Evolutionary conservation across 371 early-diverging fungal genomes (phyloP).

Genomic region (Apophysomyces sp.): DNA sequence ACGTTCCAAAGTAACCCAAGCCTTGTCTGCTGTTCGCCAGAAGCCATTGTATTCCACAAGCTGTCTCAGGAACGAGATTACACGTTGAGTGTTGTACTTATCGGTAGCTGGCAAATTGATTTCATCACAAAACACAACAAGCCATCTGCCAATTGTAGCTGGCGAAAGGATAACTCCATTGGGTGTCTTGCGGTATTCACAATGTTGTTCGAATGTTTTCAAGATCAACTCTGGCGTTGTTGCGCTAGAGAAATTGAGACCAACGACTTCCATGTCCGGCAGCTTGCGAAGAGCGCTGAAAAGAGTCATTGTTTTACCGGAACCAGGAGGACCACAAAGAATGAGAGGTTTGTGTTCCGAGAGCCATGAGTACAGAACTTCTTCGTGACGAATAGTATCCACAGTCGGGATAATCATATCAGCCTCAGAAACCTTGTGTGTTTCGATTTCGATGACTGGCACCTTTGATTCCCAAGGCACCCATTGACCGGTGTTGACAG

Average conservation of each 20-base stretch:
- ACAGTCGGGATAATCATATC: slow-evolving; percentile 98
- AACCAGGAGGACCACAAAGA: slow-evolving; percentile 98
- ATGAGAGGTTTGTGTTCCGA: slow-evolving; percentile 94
- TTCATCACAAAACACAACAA: slow-evolving; percentile 99
- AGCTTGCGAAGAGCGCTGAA: slow-evolving; percentile 94
- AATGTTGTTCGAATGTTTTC: slow-evolving; percentile 96
- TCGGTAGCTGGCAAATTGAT: slow-evolving; percentile 97
- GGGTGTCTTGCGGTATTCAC: slow-evolving; percentile 96
- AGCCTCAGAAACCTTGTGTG: slow-evolving; percentile 89
- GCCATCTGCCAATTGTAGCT: slow-evolving; percentile 84
- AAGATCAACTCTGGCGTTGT: slow-evolving; percentile 95
- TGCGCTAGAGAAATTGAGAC: slow-evolving; percentile 97
- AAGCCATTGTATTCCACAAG: slow-evolving; percentile 95
- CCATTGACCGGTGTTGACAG: slow-evolving; percentile 84
- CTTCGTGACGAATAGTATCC: slow-evolving; percentile 97
- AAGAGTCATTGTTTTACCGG: slow-evolving; percentile 99
- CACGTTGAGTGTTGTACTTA: slow-evolving; percentile 97
- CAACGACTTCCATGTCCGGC: slow-evolving; percentile 95
- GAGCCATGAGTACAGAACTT: slow-evolving; percentile 93
- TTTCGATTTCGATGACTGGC: slow-evolving; percentile 94
- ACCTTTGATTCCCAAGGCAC: slow-evolving; percentile 88
- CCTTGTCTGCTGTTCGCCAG: slow-evolving; percentile 90
- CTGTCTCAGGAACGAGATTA: slow-evolving; percentile 95
- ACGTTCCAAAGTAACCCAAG: slow-evolving; percentile 93
- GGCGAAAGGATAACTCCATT: slow-evolving; percentile 91